Base-by-base conservation (phyloP, 345 rosid genomes). In the Gossypium longicalyx region DNA sequence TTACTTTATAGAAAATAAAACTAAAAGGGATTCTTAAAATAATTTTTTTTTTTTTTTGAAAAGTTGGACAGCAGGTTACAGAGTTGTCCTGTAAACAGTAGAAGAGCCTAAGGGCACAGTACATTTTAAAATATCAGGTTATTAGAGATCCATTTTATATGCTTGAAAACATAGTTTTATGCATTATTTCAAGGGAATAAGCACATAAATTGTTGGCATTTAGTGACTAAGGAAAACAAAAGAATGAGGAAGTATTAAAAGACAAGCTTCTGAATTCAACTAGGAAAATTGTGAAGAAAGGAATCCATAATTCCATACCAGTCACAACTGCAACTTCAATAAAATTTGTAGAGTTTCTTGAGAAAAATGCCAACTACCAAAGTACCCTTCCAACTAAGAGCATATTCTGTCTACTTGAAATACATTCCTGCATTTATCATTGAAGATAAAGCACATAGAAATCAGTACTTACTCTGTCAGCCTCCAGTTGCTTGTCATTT, bases 401-500 rank as follows among this genome's bases (percentile, higher is more conserved):
- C 29, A 12, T 5, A 38, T 59, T 38, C 49, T 44, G 23, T 20
- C 58, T n/a, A n/a, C 22, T 9, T 22, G 68, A 2, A 62, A 25
- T 70, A 59, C 59, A 60, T 52, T 71, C 62, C 23, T 61, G 44
- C 67, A n/a, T 73, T 38, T 58, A 47, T 45, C 23, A 51, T 64
- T 15, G 13, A 51, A 49, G 20, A 3, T 9, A 29, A 48, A 29
- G 27, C 23, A 61, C 3, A 52, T 23, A 58, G 51, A 51, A 74
- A 47, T 7, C 7, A 47, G 10, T 20, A 71, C 63, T 34, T 67
- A 78, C 78, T 57, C 63, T 67, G 63, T 60, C 77, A 43, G 25
- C 78, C 75, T 76, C 76, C 51, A 69, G 25, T 56, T 76, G 68
- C 25, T 73, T 59, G 25, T 78, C 64, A 70, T 38, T 65, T 15